Evolutionary conservation across 805 yeast species (phyloP), one percentile per base, ranked within the genome.

Genomic region (Wickerhamomyces rabaulensis): DNA sequence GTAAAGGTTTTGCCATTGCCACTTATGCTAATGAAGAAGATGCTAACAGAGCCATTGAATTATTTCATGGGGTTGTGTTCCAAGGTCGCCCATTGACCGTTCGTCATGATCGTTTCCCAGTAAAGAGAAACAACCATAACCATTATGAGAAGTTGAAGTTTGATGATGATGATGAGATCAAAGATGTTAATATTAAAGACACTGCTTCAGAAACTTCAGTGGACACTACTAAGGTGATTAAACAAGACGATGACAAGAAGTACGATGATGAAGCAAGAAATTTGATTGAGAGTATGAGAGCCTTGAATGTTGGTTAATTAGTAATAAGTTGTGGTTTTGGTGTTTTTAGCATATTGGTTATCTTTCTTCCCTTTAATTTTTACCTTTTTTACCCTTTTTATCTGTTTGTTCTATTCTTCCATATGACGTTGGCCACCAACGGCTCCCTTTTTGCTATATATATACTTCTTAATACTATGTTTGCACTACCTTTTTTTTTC

Each of bases 1-100:
- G 58, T 10, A 74, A 80, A 54, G 89, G 90, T 2, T 83, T 79
- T 66, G 89, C 88, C 1, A 74, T 83, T 41, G 86, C 80, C 1
- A 69, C 75, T 4, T 80, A 79, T 21, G 68, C 68, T 1, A 61
- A 70, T 35, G 70, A 67, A 27, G 68, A 62, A 9, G 77, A 76
- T 31, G 78, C 85, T 4, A 65, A 66, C 4, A 65, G 66, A 37
- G 70, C 81, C 15, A 80, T 83, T 39, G 63, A 67, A 22, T 47
- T 59, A 37, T 78, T 82, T 53, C 76, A 83, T 56, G 78, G 77
- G 12, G 55, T 59, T 2, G 67, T 60, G n/a, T 84, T 81, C 55
- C 76, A 78, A 56, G 87, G 87, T 0, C 65, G 90, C 36, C 64
- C 69, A 7, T 63, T 83, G 26, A 79, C 83, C 4, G 88, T 83